Conservation (phyloP, 2,329 filamentous ascomycete species). For the Ilyonectria destructans region DNA sequence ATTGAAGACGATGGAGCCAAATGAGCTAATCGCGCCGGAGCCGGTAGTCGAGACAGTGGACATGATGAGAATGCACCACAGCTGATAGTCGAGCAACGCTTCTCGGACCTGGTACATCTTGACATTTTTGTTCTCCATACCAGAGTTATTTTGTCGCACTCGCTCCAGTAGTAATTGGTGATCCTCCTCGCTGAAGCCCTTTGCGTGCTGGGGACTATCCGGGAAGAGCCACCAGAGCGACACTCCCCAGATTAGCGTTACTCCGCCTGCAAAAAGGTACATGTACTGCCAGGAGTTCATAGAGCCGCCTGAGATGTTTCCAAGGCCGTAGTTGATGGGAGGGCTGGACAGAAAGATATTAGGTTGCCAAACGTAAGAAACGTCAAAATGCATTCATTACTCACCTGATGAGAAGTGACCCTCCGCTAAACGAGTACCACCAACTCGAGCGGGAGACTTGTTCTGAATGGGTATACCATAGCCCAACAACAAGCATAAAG, state of each 20-base stretch:
- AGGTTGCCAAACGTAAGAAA: neutral
- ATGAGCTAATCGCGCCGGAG: conserved; percentile 50
- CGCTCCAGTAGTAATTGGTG: conserved; percentile 72
- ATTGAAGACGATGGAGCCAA: conserved; percentile 54
- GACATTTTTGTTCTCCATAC: conserved; percentile 64
- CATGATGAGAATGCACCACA: conserved; percentile 58
- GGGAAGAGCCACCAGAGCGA: conserved; percentile 63
- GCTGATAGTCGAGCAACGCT: conserved; percentile 64
- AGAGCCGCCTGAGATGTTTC: conserved; percentile 60
- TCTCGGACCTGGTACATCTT: conserved; percentile 66
- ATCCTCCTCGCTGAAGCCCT: conserved; percentile 43
- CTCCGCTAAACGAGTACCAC: conserved; percentile 58
- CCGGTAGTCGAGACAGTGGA: conserved; percentile 51
- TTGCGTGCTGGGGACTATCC: conserved; percentile 59
- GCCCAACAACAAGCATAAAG: conserved; percentile 57
- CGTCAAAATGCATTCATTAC: neutral
- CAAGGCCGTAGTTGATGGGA: conserved; percentile 64
- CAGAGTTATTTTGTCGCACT: conserved; percentile 66
- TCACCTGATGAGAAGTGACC: conserved; percentile 52
- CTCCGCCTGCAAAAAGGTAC: conserved; percentile 66
- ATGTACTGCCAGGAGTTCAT: conserved; percentile 66
- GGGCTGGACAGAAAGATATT: conserved; percentile 51
- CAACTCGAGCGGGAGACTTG: conserved; percentile 56
- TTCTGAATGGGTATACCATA: conserved; percentile 59
- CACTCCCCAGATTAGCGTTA: conserved; percentile 65